Evolutionary conservation across 2,329 filamentous ascomycete species (phyloP), one percentile per base, ranked within the genome.

Genomic region (Colletotrichum camelliae): DNA sequence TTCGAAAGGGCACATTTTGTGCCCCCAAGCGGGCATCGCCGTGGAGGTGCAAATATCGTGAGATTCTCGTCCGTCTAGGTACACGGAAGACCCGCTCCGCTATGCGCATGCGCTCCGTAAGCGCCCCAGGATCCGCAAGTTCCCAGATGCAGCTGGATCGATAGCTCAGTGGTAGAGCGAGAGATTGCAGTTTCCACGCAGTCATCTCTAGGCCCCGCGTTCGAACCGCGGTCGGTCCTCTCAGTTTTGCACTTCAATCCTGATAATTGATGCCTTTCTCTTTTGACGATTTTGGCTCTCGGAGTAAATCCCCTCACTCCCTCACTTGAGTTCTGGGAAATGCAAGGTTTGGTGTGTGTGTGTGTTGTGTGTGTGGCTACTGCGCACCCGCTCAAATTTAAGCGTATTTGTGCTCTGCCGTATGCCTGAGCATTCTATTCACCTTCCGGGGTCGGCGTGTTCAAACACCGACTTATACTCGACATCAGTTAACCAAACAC

Each of bases 201-300:
- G 29, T 57, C 52, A 75, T 75, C 70, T 75, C 73, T 75, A 75
- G 73, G 73, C 73, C 73, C 73, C 73, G 73, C 57, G 73, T 75
- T 75, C 73, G 73, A 75, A 75, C 21, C 73, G 57, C 73, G 73
- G 73, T 75, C 73, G 73, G 73, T 75, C 73, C 73, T 75, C 4
- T 2, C 1, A 4, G 7, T 70, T 70, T 70, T 62, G 29, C 55
- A n/a, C 4, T 52, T 21, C 43, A 9, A 48, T 48, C 10, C 12
- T 24, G 43, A n/a, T 52, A n/a, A 52, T 12, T 24, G 43, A 52
- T 27, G 52, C 10, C 10, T 16, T 21, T 67, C n/a, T 21, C 43
- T 48, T 48, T 48, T 21, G 43, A 21, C 43, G n/a, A 21, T 52
- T 52, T 52, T 21, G n/a, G 12, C n/a, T 52, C 7, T 10, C 21